These are phyloP conservation scores for Hemisphaericaspora nanyangensis DNA, from an alignment of 805 yeast species.

Conservation along the genomic window DNA sequence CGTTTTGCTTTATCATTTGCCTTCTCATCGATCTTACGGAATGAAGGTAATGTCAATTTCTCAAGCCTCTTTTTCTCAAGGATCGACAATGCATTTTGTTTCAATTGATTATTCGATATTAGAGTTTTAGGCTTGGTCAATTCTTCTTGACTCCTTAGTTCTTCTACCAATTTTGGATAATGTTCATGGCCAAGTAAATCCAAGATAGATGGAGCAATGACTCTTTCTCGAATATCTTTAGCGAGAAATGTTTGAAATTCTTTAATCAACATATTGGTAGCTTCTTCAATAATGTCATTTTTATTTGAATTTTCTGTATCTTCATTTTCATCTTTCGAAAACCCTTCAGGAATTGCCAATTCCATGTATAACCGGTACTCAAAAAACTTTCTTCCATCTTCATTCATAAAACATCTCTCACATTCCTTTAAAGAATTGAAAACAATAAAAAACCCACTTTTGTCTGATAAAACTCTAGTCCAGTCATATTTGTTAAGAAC, in stretches of 20 bases:
- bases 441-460: conserved; percentile 65
- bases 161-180: conserved; percentile 47
- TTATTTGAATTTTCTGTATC: conserved; percentile 6
- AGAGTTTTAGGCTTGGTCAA: conserved; percentile 15
- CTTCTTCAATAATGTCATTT: conserved; percentile 49
- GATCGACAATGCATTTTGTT: conserved; percentile 23
- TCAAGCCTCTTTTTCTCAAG: conserved; percentile 18
- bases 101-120: conserved; percentile 14
- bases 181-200: conserved; percentile 56
- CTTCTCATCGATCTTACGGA: conserved; percentile 25
- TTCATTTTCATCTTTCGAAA: conserved; percentile 15
- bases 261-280: conserved; percentile 52
- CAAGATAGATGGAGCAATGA: conserved; percentile 66
- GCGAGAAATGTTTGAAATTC: conserved; percentile 62
- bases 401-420: conserved; percentile 52
- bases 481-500: conserved; percentile 58
- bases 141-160: conserved; percentile 30
- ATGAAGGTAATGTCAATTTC: conserved; percentile 26
- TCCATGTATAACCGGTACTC: conserved; percentile 56
- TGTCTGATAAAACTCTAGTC: conserved; percentile 61
- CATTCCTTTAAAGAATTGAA: conserved; percentile 61
- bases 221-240: conserved; percentile 70
- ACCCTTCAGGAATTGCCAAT: conserved; percentile 47
- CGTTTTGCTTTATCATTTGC: conserved; percentile 1
- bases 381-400: conserved; percentile 53